Percentiles rank a stretch among this genome's conserved stretches.
Conservation (phyloP, 2,329 filamentous ascomycete genomes). For the Aureobasidium sp. region DNA sequence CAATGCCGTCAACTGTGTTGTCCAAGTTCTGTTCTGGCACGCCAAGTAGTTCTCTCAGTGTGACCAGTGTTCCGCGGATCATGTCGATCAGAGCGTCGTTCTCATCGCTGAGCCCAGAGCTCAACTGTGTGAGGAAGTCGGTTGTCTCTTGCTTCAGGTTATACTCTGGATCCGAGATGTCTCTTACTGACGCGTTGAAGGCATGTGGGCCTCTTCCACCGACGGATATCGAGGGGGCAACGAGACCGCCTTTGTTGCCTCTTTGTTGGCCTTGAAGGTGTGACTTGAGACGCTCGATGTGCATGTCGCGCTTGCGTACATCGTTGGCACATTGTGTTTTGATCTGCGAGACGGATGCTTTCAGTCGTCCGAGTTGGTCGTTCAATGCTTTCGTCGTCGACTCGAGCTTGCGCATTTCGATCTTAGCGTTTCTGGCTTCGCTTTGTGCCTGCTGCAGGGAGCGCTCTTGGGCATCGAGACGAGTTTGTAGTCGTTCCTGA, state of each 20-base stretch:
- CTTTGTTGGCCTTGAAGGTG: conserved; percentile 61
- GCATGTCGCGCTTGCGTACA: conserved; percentile 78
- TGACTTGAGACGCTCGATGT: conserved; percentile 81
- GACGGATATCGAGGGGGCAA: conserved; percentile 42
- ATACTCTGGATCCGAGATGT: conserved; percentile 50
- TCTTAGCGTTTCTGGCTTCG: conserved; percentile 63
- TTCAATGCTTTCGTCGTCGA: conserved; percentile 64
- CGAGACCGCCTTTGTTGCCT: conserved; percentile 34
- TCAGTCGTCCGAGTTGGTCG: conserved; percentile 73
- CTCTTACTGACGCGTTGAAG: conserved; percentile 38
- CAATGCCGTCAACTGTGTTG: conserved; percentile 16
- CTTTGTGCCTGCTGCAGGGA: conserved; percentile 66
- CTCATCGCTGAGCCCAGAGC: conserved; percentile 77
- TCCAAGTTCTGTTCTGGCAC: conserved; percentile 32
- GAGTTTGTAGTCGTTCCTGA: conserved; percentile 37
- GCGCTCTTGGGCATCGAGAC: conserved; percentile 50
- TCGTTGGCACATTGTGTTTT: conserved; percentile 83
- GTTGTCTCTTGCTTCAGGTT: conserved; percentile 80
- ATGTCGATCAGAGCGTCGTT: conserved; percentile 74
- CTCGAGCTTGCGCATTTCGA: conserved; percentile 74
- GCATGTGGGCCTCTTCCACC: conserved; percentile 39
- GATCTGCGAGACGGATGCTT: conserved; percentile 70
- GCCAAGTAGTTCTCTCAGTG: conserved; percentile 57
- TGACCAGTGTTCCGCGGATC: conserved; percentile 60
- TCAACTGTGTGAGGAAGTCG: conserved; percentile 77